Evolutionary conservation across 192 early-diverging fungal genomes (phyloP), one percentile per base, ranked within the genome.

Genomic region (Podila minutissima): DNA sequence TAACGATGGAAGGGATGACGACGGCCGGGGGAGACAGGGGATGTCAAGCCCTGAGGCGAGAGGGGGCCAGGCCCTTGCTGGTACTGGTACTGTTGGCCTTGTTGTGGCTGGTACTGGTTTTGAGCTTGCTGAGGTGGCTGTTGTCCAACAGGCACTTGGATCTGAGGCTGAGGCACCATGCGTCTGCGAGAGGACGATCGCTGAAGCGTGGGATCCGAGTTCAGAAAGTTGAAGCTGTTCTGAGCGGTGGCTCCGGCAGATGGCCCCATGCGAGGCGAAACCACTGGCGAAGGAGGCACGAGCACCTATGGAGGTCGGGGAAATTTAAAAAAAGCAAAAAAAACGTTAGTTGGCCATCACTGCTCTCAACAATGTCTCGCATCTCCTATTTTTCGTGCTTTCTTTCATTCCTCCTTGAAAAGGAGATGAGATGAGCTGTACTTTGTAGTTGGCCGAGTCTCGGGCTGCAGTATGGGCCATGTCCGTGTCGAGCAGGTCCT

Each of bases 381-480:
- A 15, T 17, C 41, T 46, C 15, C 15, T 46, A 15, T 46, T 46
- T 13, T 46, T 17, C 13, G 15, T 46, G 41, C 15, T 46, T 46
- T 46, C 41, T 15, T 13, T 46, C 41, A 3, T 46, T 17, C 41
- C 15, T 46, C 31, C 28, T 15, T 24, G 31, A 69, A 15, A 46
- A 46, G 41, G 53, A 24, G 24, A 55, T 24, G 24, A 55, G 24
- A 55, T 24, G 24, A 24, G 24, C 20, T 38, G 61, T 67, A 79
- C 76, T 66, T 81, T 81, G 58, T 81, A 81, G 62, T 81, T 81
- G 59, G 38, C 61, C 37, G 76, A 79, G 67, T 79, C 76, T 28
- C 70, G 65, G 17, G 41, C 20, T 11, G 59, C 67, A 4, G 62
- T 29, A 58, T 78, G 75, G 32, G 51, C 26, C 31, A 26, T 35